These are phyloP conservation scores for Saccharomycopsis javanensis DNA, from an alignment of 805 yeast species.

Conservation along the genomic window DNA sequence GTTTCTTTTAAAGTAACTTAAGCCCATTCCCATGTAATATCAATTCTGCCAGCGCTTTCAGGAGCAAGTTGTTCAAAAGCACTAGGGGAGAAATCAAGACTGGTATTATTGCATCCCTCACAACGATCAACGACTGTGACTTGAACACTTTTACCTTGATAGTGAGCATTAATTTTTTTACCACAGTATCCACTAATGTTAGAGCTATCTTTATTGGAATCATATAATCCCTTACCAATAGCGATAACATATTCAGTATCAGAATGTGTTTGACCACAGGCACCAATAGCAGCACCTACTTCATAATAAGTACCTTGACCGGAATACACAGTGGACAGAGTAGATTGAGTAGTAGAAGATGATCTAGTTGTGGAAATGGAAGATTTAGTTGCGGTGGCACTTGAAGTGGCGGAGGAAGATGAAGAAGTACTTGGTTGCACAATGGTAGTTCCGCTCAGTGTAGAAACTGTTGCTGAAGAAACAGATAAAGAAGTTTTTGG, in stretches of 20 bases:
- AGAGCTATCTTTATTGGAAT: slow-evolving; percentile 17
- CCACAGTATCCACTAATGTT: slow-evolving; percentile 38
- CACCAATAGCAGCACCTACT: slow-evolving; percentile 24
- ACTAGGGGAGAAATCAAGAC: slow-evolving; percentile 44
- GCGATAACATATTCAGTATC: slow-evolving; percentile 33
- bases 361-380: slow-evolving; percentile 20
- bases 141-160: slow-evolving; percentile 38
- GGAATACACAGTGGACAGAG: slow-evolving; percentile 8
- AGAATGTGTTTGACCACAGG: slow-evolving; percentile 9
- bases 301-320: slow-evolving; percentile 29
- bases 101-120: slow-evolving; percentile 36
- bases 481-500: background rate
- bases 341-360: slow-evolving; percentile 12
- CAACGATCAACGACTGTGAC: slow-evolving; percentile 49
- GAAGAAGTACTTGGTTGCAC: background rate
- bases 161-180: slow-evolving; percentile 35
- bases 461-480: background rate
- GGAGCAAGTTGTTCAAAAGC: slow-evolving; percentile 42
- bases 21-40: slow-evolving; percentile 11
- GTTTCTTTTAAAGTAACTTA: background rate
- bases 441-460: background rate
- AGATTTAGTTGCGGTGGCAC: slow-evolving; percentile 16
- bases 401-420: background rate
- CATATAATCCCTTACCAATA: slow-evolving; percentile 35
- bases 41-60: slow-evolving; percentile 10